Evolutionary conservation across 805 yeast genomes (phyloP).

Genomic region (Kregervanrija delftensis): DNA sequence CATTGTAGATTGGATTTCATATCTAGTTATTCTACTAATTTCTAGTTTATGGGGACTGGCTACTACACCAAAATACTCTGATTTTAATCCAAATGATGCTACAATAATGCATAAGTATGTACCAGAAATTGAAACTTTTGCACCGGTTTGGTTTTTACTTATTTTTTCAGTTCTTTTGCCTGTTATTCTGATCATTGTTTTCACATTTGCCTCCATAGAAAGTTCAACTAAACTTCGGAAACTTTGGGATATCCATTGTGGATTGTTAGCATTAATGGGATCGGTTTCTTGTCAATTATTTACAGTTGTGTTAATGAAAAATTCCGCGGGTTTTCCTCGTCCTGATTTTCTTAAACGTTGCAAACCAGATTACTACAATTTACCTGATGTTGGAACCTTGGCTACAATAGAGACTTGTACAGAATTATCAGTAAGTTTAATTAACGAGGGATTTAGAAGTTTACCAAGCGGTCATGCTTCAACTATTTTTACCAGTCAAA

Average conservation of each 20-base stretch:
- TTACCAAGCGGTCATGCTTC: conserved; percentile 57
- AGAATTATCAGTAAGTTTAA: conserved; percentile 24
- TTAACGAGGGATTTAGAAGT: conserved; percentile 48
- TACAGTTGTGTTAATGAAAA: conserved; percentile 39
- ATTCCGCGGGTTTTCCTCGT: conserved; percentile 40
- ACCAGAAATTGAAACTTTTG: conserved; percentile 27
- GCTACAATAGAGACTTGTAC: conserved; percentile 43
- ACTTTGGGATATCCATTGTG: conserved; percentile 37
- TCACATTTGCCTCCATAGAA: conserved; percentile 14
- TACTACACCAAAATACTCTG: conserved; percentile 32
- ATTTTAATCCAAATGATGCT: conserved; percentile 32
- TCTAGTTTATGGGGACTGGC: conserved; percentile 27
- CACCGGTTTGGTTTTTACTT: conserved; percentile 28
- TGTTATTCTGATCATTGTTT: conserved; percentile 19
- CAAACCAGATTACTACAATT: conserved; percentile 29
- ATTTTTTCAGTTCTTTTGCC: conserved; percentile 29
- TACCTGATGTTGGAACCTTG: conserved; percentile 26
- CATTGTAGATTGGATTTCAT: conserved; percentile 27
- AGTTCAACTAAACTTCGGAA: conserved; percentile 13
- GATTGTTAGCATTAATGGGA: conserved; percentile 30
- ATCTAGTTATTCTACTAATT: conserved; percentile 15
- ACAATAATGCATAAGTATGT: conserved; percentile 29
- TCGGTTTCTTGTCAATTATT: conserved; percentile 32
- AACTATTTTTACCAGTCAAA: conserved; percentile 41
- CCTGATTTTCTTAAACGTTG: conserved; percentile 51